These are phyloP conservation scores for Fulvia fulva DNA, from an alignment of 2,329 filamentous ascomycete species.

Conservation along the genomic window DNA sequence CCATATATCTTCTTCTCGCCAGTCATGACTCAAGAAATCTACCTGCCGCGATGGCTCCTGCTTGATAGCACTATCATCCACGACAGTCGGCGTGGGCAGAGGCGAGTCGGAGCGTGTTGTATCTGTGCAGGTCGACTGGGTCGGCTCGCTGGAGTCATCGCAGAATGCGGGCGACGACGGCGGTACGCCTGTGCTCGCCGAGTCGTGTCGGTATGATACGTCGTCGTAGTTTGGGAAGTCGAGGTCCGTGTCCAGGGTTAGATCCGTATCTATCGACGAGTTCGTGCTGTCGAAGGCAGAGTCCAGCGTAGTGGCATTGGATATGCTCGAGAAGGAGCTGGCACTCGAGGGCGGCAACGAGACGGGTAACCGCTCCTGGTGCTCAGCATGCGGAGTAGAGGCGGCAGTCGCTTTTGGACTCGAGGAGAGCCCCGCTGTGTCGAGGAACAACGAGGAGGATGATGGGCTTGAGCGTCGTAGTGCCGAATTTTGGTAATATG, in stretches of 20 bases:
- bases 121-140: constrained; percentile 44
- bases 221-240: constrained; percentile 45
- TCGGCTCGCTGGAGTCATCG: constrained; percentile 20
- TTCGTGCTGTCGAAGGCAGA: constrained; percentile 49
- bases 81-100: constrained; percentile 57
- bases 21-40: constrained; percentile 91
- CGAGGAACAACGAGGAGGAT: constrained; percentile 42
- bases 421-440: constrained; percentile 25
- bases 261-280: constrained; percentile 56
- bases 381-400: constrained; percentile 33
- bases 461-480: constrained; percentile 42
- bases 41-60: constrained; percentile 79
- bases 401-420: constrained; percentile 34
- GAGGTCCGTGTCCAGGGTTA: constrained; percentile 47
- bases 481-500: constrained; percentile 39
- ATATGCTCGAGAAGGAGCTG: constrained; percentile 36
- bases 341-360: constrained; percentile 29
- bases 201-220: constrained; percentile 22
- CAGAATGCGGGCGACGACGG: constrained; percentile 8
- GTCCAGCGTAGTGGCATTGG: constrained; percentile 47
- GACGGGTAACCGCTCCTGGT: constrained; percentile 31
- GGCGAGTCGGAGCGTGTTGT: constrained; percentile 58
- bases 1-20: constrained; percentile 96
- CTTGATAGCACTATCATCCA: constrained; percentile 75
- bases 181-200: neutral